Conservation (phyloP, 352 stramenopile genomes). For the Salisapilia sapeloensis region DNA sequence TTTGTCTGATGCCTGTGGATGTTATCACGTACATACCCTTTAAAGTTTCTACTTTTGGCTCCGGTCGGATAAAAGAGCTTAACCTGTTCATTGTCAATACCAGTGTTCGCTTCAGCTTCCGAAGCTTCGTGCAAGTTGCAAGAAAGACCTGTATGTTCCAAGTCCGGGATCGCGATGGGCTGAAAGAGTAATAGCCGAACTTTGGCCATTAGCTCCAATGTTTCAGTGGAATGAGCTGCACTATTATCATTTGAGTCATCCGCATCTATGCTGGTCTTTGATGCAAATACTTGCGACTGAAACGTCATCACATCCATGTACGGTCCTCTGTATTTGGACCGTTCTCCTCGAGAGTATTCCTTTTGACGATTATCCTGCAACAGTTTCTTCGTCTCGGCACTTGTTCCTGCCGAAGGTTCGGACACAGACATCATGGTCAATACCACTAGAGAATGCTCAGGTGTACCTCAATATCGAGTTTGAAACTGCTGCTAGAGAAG, state of each 20-base stretch:
- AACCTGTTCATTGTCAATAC: too few species aligned
- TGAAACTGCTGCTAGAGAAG: too few species aligned
- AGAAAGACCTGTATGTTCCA: slow-evolving; percentile 32
- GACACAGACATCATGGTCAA: too few species aligned
- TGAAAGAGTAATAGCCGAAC: slow-evolving; percentile 39
- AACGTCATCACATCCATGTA: slow-evolving; percentile 51
- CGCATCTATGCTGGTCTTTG: background rate
- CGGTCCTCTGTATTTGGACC: too few species aligned
- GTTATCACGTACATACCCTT: slow-evolving; percentile 47
- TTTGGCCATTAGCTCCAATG: too few species aligned
- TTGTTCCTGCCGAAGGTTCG: too few species aligned
- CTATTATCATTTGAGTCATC: background rate
- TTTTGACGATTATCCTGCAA: too few species aligned
- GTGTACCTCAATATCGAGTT: too few species aligned
- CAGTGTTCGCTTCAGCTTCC: slow-evolving; percentile 16
- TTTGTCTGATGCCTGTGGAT: slow-evolving; percentile 17
- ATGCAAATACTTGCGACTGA: slow-evolving; percentile 11
- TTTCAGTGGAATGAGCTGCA: too few species aligned
- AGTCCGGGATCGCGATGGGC: slow-evolving; percentile 35
- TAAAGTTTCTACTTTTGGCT: slow-evolving; percentile 53
- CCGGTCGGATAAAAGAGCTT: slow-evolving; percentile 57
- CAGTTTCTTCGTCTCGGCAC: too few species aligned
- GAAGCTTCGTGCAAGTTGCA: slow-evolving; percentile 13
- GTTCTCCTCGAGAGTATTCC: too few species aligned
- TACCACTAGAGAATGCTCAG: too few species aligned